A percentile compares a stretch with the other conserved stretches of the same genome.
Conservation (phyloP, 192 early-diverging fungal genomes). For the Linnemannia hyalina region DNA sequence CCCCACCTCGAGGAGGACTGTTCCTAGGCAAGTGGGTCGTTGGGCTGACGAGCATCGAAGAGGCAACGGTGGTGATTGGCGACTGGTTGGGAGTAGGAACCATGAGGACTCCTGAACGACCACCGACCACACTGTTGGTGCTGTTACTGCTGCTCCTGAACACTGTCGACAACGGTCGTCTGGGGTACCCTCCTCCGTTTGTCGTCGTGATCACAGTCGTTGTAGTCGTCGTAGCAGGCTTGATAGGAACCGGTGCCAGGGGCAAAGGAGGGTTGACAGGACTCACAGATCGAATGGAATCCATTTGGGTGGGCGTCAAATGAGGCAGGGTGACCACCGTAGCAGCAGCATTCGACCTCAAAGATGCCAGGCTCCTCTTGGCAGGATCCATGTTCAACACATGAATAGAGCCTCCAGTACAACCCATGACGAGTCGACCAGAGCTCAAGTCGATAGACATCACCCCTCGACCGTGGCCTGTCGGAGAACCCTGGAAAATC, state of each 20-base stretch:
- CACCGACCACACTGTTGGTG: background rate
- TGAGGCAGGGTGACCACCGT: slow-evolving; percentile 30
- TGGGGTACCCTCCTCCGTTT: background rate
- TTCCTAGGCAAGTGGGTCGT: background rate
- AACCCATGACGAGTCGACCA: slow-evolving; percentile 31
- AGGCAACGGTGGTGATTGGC: background rate
- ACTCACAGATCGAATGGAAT: slow-evolving; percentile 23
- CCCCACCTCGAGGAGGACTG: slow-evolving; percentile 3
- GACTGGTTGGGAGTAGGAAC: slow-evolving; percentile 9
- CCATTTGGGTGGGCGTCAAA: slow-evolving; percentile 14
- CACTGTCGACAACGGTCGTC: background rate
- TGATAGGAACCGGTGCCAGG: background rate
- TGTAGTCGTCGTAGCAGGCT: background rate
- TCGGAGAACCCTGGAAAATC: slow-evolving; percentile 23
- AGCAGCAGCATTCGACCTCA: background rate
- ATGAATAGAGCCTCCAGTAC: slow-evolving; percentile 41
- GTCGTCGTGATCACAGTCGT: slow-evolving; percentile 1
- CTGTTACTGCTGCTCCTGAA: background rate
- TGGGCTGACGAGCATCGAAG: background rate
- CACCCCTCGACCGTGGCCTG: slow-evolving; percentile 35
- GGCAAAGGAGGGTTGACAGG: slow-evolving; percentile 1
- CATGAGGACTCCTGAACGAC: background rate
- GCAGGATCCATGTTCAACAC: slow-evolving; percentile 45
- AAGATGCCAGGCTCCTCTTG: background rate
- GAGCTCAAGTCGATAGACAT: slow-evolving; percentile 42